phyloP scores from a whole-genome alignment of 208 protist species.

The Trypanosoma vivax region DNA sequence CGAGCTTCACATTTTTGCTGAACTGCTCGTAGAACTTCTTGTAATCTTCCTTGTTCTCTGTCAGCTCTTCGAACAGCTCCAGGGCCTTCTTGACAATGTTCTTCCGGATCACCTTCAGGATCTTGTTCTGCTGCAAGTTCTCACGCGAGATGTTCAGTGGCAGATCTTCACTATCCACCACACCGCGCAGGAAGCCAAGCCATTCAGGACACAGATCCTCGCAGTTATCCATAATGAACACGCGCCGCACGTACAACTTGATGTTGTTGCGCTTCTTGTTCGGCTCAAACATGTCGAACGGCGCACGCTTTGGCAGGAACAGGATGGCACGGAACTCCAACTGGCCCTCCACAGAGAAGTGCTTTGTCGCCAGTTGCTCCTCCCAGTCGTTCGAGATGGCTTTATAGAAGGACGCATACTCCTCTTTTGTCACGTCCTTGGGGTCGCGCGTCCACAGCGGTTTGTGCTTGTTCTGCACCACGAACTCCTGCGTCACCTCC shows the following conservation, averaged over 20 bases:
- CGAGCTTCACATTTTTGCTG: constrained; percentile 97
- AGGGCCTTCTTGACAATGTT: constrained; percentile 98
- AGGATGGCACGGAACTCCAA: constrained; percentile 96
- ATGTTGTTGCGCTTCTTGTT: constrained; percentile 98
- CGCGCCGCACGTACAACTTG: constrained; percentile 95
- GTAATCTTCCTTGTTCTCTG: constrained; percentile 97
- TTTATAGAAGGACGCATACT: constrained; percentile 99
- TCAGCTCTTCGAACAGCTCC: constrained; percentile 95
- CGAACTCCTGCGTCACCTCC: constrained; percentile 84
- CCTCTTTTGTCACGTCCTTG: constrained; percentile 95
- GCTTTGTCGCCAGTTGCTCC: constrained; percentile 96
- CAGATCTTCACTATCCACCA: constrained; percentile 98
- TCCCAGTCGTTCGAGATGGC: constrained; percentile 93
- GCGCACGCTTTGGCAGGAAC: constrained; percentile 94
- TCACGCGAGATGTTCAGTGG: constrained; percentile 99
- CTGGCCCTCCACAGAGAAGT: constrained; percentile 97
- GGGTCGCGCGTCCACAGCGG: constrained; percentile 97
- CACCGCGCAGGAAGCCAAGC: constrained; percentile 95
- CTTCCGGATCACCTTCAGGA: constrained; percentile 98
- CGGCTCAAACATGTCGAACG: constrained; percentile 97
- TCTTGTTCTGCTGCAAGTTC: constrained; percentile 98
- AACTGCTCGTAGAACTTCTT: constrained; percentile 98
- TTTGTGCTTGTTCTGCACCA: constrained; percentile 98
- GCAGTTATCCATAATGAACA: constrained; percentile 99
- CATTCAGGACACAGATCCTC: constrained; percentile 97